Percentiles rank a stretch among this genome's conserved stretches.
Conservation (phyloP, 148 eudicot species). For the Amaranthus hypochondriacus region DNA sequence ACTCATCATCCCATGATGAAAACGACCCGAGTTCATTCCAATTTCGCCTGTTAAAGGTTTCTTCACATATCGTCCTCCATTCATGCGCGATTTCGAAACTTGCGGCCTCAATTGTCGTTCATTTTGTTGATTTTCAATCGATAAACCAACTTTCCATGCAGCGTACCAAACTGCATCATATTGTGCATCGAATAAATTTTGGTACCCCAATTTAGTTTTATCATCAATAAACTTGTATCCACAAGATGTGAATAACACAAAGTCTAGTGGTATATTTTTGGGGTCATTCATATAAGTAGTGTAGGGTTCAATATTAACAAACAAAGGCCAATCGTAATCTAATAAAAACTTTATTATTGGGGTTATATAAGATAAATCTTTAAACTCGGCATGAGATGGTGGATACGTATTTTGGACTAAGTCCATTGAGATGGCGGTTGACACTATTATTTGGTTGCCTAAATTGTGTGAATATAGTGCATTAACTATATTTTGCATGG, state of each 20-base stretch:
- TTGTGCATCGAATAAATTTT: conserved; percentile 27
- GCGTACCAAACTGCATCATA: conserved; percentile 22
- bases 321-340: conserved; percentile 21
- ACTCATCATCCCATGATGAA: background rate
- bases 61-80: background rate
- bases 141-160: conserved; percentile 17
- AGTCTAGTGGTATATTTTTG: conserved; percentile 1
- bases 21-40: background rate
- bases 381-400: conserved; percentile 24
- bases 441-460: conserved; percentile 20
- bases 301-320: conserved; percentile 33
- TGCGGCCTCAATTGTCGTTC: too few species aligned
- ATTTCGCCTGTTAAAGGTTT: background rate
- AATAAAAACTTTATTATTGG: conserved; percentile 25
- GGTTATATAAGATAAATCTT: background rate
- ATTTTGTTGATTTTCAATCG: too few species aligned
- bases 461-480: conserved; percentile 12
- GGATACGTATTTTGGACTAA: conserved; percentile 16
- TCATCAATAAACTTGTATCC: conserved; percentile 1
- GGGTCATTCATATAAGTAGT: background rate
- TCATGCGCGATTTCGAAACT: background rate
- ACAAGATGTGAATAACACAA: conserved; percentile 20
- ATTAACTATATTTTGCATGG: conserved; percentile 16
- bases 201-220: conserved; percentile 14
- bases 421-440: conserved; percentile 5